phyloP scores from a whole-genome alignment of 768 basidiomycete species.

The Tricholoma sp. region DNA sequence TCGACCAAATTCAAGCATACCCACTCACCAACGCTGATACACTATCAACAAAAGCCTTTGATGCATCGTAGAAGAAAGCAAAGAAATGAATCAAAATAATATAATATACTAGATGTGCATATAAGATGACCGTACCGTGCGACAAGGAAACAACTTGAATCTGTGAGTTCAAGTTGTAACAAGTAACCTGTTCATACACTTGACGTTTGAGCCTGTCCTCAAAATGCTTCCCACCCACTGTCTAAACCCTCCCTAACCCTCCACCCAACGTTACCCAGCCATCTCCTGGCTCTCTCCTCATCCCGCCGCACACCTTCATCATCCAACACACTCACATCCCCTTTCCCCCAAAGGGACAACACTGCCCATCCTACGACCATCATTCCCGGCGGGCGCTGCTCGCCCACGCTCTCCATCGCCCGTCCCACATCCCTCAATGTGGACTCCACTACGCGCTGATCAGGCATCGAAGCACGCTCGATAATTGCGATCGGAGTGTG shows the following conservation, averaged over 20 bases:
- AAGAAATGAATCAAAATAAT: too few species aligned
- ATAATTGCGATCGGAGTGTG: constrained; percentile 87
- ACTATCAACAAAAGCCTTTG: too few species aligned
- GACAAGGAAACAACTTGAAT: too few species aligned
- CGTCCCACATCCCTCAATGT: constrained; percentile 68
- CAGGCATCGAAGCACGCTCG: constrained; percentile 90
- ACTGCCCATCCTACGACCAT: constrained; percentile 93
- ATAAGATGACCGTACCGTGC: too few species aligned
- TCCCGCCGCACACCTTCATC: constrained; percentile 58
- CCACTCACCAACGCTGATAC: too few species aligned
- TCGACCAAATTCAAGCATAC: too few species aligned
- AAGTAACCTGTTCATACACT: too few species aligned
- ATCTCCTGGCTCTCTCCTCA: constrained; percentile 42
- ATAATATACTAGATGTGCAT: too few species aligned
- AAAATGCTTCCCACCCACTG: constrained; percentile 30
- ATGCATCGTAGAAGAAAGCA: too few species aligned
- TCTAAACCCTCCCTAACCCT: constrained; percentile 30
- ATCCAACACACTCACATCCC: constrained; percentile 66
- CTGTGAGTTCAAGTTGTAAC: too few species aligned
- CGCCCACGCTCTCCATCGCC: constrained; percentile 70
- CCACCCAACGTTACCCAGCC: constrained; percentile 49
- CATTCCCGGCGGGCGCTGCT: constrained; percentile 95
- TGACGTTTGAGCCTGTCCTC: not conserved
- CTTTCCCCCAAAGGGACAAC: constrained; percentile 65
- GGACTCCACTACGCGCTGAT: constrained; percentile 79